A percentile compares a stretch with the other conserved stretches of the same genome.
Evolutionary conservation across 1,284 basidiomycete species (phyloP).

Genomic region (Ustilago bromivora): DNA sequence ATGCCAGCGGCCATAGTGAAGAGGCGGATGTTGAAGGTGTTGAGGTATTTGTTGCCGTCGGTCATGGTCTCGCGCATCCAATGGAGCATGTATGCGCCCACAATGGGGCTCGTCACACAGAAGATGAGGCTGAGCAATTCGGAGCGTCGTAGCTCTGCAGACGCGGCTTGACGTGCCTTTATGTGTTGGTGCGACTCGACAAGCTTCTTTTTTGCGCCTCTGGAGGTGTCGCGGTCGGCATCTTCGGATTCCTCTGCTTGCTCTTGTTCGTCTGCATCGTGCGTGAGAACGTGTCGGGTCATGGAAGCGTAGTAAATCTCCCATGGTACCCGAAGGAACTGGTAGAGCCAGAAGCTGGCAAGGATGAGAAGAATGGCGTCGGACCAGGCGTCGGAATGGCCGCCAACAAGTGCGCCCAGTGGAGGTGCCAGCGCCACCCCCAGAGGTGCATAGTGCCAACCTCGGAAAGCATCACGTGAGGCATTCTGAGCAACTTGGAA

Average conservation of each 20-base stretch:
- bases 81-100: constrained; percentile 67
- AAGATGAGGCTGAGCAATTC: constrained; percentile 66
- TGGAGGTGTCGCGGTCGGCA: constrained; percentile 1
- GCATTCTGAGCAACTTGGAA: constrained; percentile 77
- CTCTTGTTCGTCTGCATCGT: constrained; percentile 49
- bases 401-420: constrained; percentile 58
- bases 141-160: constrained; percentile 63
- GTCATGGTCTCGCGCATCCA: constrained; percentile 66
- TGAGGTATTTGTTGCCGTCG: constrained; percentile 66
- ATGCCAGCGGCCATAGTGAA: constrained; percentile 69
- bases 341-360: constrained; percentile 69
- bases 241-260: constrained; percentile 19
- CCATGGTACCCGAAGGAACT: constrained; percentile 59
- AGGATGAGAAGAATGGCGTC: constrained; percentile 70
- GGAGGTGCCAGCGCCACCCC: constrained; percentile 60
- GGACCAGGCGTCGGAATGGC: constrained; percentile 70
- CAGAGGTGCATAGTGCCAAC: constrained; percentile 63
- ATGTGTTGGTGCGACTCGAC: constrained; percentile 17
- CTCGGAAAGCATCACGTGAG: constrained; percentile 45
- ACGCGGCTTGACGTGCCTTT: constrained; percentile 48
- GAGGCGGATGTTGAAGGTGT: constrained; percentile 68
- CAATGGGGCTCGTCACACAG: constrained; percentile 64
- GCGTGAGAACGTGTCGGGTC: constrained; percentile 59
- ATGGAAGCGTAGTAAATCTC: constrained; percentile 48
- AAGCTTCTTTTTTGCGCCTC: constrained; percentile 6